A percentile compares a stretch with the other conserved stretches of the same genome.
Conservation (phyloP, 2,329 filamentous ascomycete species). For the Neocucurbitaria cava region DNA sequence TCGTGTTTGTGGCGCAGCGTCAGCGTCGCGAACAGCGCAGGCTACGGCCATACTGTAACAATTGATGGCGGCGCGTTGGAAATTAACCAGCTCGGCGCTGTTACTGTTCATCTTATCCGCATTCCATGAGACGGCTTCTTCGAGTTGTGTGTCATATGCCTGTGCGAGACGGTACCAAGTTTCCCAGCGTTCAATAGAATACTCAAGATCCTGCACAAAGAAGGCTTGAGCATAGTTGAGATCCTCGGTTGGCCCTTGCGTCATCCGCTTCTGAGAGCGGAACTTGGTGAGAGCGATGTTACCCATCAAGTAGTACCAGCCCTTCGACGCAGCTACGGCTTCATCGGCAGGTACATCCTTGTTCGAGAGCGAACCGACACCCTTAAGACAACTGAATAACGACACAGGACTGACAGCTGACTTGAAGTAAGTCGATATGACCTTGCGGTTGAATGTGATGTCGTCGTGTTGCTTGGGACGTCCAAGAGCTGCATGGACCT, state of each 20-base stretch:
- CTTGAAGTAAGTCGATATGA: constrained; percentile 82
- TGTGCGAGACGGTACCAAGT: constrained; percentile 89
- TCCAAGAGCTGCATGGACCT: constrained; percentile 87
- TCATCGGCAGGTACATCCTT: constrained; percentile 67
- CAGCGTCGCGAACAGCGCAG: constrained; percentile 64
- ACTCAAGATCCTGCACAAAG: constrained; percentile 81
- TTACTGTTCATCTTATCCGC: constrained; percentile 91
- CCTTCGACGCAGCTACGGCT: constrained; percentile 73
- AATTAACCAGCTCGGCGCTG: constrained; percentile 73
- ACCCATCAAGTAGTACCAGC: constrained; percentile 92
- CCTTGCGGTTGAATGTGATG: constrained; percentile 84
- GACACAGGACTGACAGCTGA: constrained; percentile 82
- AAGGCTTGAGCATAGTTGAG: constrained; percentile 82
- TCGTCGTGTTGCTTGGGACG: constrained; percentile 77
- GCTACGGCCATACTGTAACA: constrained; percentile 75
- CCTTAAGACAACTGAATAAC: constrained; percentile 80
- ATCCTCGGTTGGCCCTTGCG: constrained; percentile 80
- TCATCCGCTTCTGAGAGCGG: constrained; percentile 77
- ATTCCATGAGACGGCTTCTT: constrained; percentile 86
- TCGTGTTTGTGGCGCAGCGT: constrained; percentile 60
- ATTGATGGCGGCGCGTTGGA: constrained; percentile 82
- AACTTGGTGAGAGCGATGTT: constrained; percentile 90
- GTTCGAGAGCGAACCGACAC: constrained; percentile 63
- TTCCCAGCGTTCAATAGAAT: constrained; percentile 83
- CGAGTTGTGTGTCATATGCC: constrained; percentile 85